Evolutionary conservation across 257 asterid species (phyloP).

Genomic region (Linaria vulgaris): DNA sequence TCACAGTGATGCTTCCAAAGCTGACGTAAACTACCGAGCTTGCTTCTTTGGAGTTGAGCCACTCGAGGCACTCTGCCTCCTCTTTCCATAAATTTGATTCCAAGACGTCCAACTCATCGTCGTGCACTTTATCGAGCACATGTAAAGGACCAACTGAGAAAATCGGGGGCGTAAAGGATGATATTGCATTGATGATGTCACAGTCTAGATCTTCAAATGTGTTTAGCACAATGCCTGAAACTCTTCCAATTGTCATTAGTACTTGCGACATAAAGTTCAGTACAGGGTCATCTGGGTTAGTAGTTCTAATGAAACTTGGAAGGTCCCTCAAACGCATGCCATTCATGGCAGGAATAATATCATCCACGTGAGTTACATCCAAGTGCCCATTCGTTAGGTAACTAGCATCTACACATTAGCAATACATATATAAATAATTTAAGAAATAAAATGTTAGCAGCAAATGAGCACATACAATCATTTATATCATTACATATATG

Average conservation of each 20-base stretch:
- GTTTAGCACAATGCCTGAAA: slow-evolving; percentile 45
- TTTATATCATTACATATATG: no score
- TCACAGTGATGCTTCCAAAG: slow-evolving; percentile 47
- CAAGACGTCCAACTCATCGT: slow-evolving; percentile 20
- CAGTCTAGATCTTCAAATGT: slow-evolving; percentile 51
- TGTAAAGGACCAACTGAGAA: slow-evolving; percentile 55
- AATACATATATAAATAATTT: no score
- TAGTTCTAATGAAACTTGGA: no score
- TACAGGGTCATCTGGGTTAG: no score
- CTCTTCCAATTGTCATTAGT: slow-evolving; percentile 21
- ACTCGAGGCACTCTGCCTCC: slow-evolving; percentile 39
- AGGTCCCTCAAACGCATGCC: no score
- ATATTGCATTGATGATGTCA: slow-evolving; percentile 32
- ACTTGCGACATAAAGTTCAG: no score
- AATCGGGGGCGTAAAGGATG: slow-evolving; percentile 36
- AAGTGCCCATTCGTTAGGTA: no score
- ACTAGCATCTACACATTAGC: no score
- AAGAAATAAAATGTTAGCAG: no score
- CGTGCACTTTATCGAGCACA: slow-evolving; percentile 25
- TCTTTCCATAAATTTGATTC: slow-evolving; percentile 57
- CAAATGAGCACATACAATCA: no score
- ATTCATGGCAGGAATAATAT: no score
- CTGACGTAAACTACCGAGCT: slow-evolving; percentile 48
- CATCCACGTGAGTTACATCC: no score
- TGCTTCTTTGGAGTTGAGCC: slow-evolving; percentile 48